These are phyloP conservation scores for Annulohypoxylon maeteangense DNA, from an alignment of 495 filamentous ascomycete species.

Conservation along the genomic window DNA sequence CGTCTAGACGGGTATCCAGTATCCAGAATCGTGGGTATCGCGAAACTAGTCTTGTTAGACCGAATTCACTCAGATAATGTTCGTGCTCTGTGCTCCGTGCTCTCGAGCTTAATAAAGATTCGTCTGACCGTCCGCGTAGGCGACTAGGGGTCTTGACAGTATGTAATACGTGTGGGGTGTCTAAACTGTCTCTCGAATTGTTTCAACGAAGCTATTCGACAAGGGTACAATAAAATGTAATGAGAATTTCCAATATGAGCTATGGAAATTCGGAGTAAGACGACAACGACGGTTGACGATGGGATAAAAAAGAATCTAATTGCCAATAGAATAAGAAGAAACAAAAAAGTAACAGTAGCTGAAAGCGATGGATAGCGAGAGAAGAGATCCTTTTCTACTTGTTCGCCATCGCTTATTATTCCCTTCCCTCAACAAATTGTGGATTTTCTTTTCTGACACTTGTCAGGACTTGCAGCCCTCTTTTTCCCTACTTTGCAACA, in stretches of 20 bases:
- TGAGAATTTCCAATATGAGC: background rate
- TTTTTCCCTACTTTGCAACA: slow-evolving; percentile 13
- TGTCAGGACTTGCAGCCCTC: slow-evolving; percentile 29
- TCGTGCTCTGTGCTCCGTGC: slow-evolving; percentile 12
- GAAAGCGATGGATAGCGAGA: background rate
- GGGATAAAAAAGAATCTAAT: background rate
- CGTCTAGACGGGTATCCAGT: background rate
- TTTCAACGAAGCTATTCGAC: slow-evolving; percentile 28
- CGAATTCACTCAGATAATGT: slow-evolving; percentile 20
- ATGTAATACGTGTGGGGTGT: slow-evolving; percentile 26
- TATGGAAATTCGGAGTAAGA: background rate
- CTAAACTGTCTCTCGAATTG: slow-evolving; percentile 29
- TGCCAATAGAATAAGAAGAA: slow-evolving; percentile 6
- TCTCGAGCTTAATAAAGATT: slow-evolving; percentile 18
- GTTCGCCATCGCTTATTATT: slow-evolving; percentile 31
- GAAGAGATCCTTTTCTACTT: slow-evolving; percentile 29
- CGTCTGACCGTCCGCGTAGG: slow-evolving; percentile 36
- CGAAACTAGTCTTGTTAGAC: slow-evolving; percentile 18
- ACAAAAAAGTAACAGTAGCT: slow-evolving; percentile 5
- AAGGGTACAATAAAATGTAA: slow-evolving; percentile 8
- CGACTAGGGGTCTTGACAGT: background rate
- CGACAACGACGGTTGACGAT: background rate
- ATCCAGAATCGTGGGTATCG: slow-evolving; percentile 13
- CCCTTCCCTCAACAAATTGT: slow-evolving; percentile 35
- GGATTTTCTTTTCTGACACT: slow-evolving; percentile 31